Base-by-base conservation (phyloP, 352 stramenopile genomes). In the Thalassiosira hispida region DNA sequence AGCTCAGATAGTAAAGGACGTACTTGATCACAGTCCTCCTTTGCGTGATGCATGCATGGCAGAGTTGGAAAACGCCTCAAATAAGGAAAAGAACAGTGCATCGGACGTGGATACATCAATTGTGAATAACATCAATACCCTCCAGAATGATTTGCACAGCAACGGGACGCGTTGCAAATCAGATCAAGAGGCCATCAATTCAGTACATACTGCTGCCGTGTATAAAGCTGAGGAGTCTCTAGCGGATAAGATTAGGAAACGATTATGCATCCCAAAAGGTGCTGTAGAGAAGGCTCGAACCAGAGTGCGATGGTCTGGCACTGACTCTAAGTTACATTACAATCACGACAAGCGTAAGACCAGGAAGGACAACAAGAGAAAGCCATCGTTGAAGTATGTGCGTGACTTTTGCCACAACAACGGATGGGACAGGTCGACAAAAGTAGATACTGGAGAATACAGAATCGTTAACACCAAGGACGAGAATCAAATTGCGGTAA, bases 141-240 rank as follows among this genome's bases (percentile, higher is more conserved):
- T 51, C 18, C 12, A 51, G 42, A 51, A n/a, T n/a, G 42, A n/a
- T 22, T 22, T 51, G 12, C 42, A 51, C 42, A 51, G 42, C 42
- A 51, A 51, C 42, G 42, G 42, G 18, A 51, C 42, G 18, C 42
- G 42, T 22, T 22, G 14, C 12, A 51, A 51, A 51, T n/a, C 42
- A 51, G 42, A 51, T 22, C 42, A 51, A 51, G 14, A 51, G 42
- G 42, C 42, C 42, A 51, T 51, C 42, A 22, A 51, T 51, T n/a
- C 42, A 51, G 14, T 51, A 23, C 12, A 23, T 51, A 51, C 42
- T 23, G 42, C 42, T 18, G 42, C 18, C n/a, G 12, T 51, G 42
- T 51, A 51, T 16, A 51, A 22, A 23, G 42, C 42, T 51, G 42
- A 51, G 12, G 42, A 23, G 18, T 23, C 12, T n/a, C 14, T 51